These are phyloP conservation scores for Talaromyces wortmannii DNA, from an alignment of 495 filamentous ascomycete genomes.

Conservation along the genomic window DNA sequence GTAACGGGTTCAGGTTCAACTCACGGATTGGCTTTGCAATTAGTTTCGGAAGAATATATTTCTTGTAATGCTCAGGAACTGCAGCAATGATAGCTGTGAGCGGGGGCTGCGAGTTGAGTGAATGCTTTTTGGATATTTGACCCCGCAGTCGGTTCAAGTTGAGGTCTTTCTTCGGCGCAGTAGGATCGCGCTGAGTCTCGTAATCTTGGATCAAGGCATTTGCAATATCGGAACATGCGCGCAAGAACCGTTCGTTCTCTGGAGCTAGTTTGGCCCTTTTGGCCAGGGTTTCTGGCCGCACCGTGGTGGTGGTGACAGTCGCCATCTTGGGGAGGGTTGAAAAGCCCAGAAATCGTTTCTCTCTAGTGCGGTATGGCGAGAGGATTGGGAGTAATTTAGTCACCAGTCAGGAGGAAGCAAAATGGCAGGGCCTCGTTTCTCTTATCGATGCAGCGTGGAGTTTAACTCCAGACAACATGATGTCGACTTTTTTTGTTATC, in stretches of 20 bases:
- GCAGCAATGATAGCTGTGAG: conserved; percentile 96
- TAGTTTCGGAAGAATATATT: conserved; percentile 92
- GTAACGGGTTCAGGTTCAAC: conserved; percentile 9
- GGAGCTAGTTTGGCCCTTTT: conserved; percentile 64
- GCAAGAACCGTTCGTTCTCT: conserved; percentile 88
- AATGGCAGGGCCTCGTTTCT: no score
- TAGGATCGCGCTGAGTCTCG: conserved; percentile 66
- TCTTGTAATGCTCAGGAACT: conserved; percentile 97
- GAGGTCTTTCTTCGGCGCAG: conserved; percentile 70
- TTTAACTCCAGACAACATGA: no score
- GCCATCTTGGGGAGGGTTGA: conserved; percentile 42
- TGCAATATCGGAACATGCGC: conserved; percentile 92
- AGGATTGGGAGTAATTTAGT: no score
- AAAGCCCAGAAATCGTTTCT: no score
- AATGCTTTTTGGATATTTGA: conserved; percentile 88
- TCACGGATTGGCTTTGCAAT: conserved; percentile 93
- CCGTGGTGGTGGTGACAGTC: conserved; percentile 50
- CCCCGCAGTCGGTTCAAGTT: conserved; percentile 87
- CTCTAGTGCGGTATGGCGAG: no score
- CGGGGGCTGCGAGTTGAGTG: conserved; percentile 74
- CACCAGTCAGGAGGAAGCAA: no score
- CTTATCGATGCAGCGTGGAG: no score
- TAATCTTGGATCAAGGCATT: conserved; percentile 89
- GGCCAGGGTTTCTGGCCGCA: conserved; percentile 41
- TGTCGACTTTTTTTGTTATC: no score